Evolutionary conservation across 805 yeast species (phyloP).

Genomic region (Cyberlindnera subsufficiens): DNA sequence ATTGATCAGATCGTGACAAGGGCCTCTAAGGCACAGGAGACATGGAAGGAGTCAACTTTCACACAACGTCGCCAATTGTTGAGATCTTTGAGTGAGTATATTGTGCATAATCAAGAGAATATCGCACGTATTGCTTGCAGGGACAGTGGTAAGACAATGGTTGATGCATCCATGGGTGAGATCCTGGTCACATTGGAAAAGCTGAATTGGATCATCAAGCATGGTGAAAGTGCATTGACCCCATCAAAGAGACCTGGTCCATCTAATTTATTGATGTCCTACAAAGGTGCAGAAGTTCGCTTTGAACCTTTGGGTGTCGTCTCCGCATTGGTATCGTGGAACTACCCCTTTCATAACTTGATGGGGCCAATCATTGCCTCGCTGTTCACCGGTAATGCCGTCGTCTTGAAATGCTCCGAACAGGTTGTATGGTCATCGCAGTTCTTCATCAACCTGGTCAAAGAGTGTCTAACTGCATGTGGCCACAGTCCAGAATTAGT

Average conservation of each 20-base stretch:
- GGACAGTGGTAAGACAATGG: constrained; percentile 92
- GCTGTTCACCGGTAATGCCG: constrained; percentile 85
- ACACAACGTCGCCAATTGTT: constrained; percentile 66
- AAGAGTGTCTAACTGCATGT: constrained; percentile 64
- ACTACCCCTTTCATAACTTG: constrained; percentile 92
- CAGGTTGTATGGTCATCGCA: constrained; percentile 93
- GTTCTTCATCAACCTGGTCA: constrained; percentile 68
- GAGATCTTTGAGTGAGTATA: constrained; percentile 62
- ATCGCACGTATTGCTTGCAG: constrained; percentile 92
- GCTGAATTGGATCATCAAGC: constrained; percentile 78
- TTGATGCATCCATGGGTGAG: constrained; percentile 96
- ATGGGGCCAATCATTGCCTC: constrained; percentile 91
- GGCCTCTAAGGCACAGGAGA: constrained; percentile 28
- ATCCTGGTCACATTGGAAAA: constrained; percentile 93
- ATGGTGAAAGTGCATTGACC: constrained; percentile 66
- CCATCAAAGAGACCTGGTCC: constrained; percentile 81
- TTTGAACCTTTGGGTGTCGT: constrained; percentile 89
- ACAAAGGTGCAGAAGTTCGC: constrained; percentile 89
- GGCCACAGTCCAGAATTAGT: constrained; percentile 78
- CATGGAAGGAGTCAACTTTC: constrained; percentile 41
- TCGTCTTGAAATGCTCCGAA: constrained; percentile 91
- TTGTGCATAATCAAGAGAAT: constrained; percentile 76
- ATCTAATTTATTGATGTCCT: constrained; percentile 74
- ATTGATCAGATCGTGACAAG: constrained; percentile 57
- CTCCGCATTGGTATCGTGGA: constrained; percentile 92